phyloP scores from a whole-genome alignment of 2,329 filamentous ascomycete genomes.

The Tolypocladium guangdongense region DNA sequence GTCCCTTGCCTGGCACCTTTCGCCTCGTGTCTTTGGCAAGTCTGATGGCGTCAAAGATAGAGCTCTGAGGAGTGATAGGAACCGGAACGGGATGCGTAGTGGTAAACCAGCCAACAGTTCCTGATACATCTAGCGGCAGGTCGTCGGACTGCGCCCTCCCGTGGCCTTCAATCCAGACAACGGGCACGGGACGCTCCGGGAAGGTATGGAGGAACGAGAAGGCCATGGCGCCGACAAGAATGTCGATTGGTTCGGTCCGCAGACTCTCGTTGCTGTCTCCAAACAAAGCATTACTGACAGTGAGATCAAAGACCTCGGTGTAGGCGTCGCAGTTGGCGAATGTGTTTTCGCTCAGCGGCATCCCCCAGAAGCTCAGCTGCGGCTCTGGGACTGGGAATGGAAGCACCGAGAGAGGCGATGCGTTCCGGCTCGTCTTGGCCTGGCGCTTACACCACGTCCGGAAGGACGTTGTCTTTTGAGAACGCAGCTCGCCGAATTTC shows the following conservation, averaged over 20 bases:
- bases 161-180: slow-evolving; percentile 29
- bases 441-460: slow-evolving; percentile 18
- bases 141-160: slow-evolving; percentile 22
- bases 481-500: slow-evolving; percentile 1
- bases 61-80: slow-evolving; percentile 1
- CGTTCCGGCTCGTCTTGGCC: neutral
- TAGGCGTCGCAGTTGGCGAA: slow-evolving; percentile 1
- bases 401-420: slow-evolving; percentile 2
- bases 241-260: slow-evolving; percentile 24
- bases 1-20: slow-evolving; percentile 21
- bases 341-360: slow-evolving; percentile 3
- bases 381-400: slow-evolving; percentile 4
- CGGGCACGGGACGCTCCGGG: slow-evolving; percentile 18
- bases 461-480: slow-evolving; percentile 16
- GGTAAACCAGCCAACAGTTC: slow-evolving; percentile 36
- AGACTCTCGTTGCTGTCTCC: slow-evolving; percentile 17
- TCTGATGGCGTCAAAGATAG: slow-evolving; percentile 6
- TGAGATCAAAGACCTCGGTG: slow-evolving; percentile 5
- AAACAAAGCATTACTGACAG: slow-evolving; percentile 5
- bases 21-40: slow-evolving; percentile 24
- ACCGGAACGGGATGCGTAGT: slow-evolving; percentile 24
- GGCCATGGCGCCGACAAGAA: slow-evolving; percentile 23
- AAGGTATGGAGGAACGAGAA: slow-evolving; percentile 25
- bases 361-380: slow-evolving; percentile 9
- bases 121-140: slow-evolving; percentile 20